Evolutionary conservation across 169 alveolate species (phyloP), one percentile per base, ranked within the genome.

Genomic region (Cyclospora cayetanensis): DNA sequence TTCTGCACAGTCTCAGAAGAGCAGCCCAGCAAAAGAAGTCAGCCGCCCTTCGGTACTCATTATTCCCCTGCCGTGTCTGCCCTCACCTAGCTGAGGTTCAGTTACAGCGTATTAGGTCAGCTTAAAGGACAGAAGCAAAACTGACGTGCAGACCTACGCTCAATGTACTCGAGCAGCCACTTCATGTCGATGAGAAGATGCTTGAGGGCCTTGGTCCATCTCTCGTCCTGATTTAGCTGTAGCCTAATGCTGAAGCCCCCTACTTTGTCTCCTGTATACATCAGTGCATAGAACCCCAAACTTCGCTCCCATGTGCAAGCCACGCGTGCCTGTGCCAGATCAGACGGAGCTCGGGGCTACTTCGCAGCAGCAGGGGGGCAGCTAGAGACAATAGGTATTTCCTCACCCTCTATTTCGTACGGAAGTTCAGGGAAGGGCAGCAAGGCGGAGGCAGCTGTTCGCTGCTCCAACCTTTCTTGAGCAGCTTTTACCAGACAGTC

Each of bases 121-220:
- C n/a, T n/a, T n/a, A n/a, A n/a, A n/a, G n/a, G n/a, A n/a, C n/a
- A n/a, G n/a, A n/a, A n/a, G n/a, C n/a, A n/a, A n/a, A n/a, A n/a
- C n/a, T n/a, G n/a, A n/a, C n/a, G 60, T 43, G 68, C 31, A 31
- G 37, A 34, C 93, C 63, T 46, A 66, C 91, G 84, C 46, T 92
- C 94, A 31, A 87, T 86, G 74, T 87, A 82, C 20, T 79, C 92
- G 25, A 90, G 77, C 39, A 93, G 88, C 93, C 93, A 93, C 88
- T 93, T 89, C 84, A 93, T 83, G 53, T 93, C 90, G 34, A 86
- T 89, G 41, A 93, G 93, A 22, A 93, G 92, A 50, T 60, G 90
- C 90, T 93, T 93, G 42, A 88, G 79, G 15, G 95, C 95, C 90
- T 89, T 82, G 4, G 93, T 93, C 95, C 95, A 93, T 79, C 93